A percentile compares a stretch with the other conserved stretches of the same genome.
These are phyloP conservation scores for Tuber borchii DNA, from an alignment of 495 filamentous ascomycete genomes.

Conservation along the genomic window DNA sequence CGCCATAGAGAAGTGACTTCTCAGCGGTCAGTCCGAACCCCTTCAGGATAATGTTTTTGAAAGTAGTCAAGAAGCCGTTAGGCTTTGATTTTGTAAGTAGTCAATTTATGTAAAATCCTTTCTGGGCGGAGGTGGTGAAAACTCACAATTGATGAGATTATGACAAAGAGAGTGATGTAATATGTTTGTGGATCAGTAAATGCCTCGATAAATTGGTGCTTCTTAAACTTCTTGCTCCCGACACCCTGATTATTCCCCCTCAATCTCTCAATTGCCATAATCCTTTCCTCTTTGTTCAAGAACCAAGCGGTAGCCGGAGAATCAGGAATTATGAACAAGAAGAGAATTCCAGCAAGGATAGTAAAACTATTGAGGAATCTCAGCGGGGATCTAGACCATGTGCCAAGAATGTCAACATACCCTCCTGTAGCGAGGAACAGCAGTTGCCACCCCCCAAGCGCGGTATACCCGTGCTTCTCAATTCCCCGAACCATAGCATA, in stretches of 20 bases:
- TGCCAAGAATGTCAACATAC: conserved; percentile 51
- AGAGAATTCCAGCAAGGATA: conserved; percentile 44
- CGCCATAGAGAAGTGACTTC: conserved; percentile 1
- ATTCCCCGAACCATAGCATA: conserved; percentile 6
- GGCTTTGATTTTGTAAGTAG: neutral
- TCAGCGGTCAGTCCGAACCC: neutral
- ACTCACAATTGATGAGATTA: neutral
- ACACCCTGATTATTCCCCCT: conserved; percentile 61
- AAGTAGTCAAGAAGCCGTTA: neutral
- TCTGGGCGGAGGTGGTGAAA: neutral
- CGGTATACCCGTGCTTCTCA: conserved; percentile 46
- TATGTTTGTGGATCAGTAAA: conserved; percentile 48
- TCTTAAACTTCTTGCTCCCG: conserved; percentile 63
- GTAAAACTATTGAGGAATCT: conserved; percentile 49
- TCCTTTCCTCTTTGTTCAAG: conserved; percentile 47
- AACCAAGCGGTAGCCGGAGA: conserved; percentile 48
- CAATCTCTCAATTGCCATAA: conserved; percentile 55
- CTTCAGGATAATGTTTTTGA: neutral
- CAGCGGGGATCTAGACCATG: conserved; percentile 51
- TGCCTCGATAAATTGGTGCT: conserved; percentile 54
- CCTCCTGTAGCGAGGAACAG: conserved; percentile 46
- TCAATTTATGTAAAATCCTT: neutral
- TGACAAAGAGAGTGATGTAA: conserved; percentile 1
- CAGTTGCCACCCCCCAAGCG: conserved; percentile 51
- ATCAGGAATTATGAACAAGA: conserved; percentile 50